Conservation (phyloP, 192 early-diverging fungal species). For the Glomus cerebriforme region DNA sequence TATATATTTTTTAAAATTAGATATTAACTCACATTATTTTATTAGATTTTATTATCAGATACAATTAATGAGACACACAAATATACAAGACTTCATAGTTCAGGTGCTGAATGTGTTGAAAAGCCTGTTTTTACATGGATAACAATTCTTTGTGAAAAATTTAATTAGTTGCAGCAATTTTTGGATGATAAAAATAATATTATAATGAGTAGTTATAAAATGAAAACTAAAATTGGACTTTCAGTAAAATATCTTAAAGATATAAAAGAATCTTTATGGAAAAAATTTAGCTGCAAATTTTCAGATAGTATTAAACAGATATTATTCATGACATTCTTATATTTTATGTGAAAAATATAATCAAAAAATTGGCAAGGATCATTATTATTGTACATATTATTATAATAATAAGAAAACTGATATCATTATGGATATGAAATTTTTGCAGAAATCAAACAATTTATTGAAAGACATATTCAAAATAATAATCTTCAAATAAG, state of each 20-base stretch:
- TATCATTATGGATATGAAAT: background rate
- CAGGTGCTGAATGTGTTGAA: background rate
- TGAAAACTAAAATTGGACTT: background rate
- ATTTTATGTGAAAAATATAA: background rate
- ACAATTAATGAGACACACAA: background rate
- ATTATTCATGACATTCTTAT: background rate
- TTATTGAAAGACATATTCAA: background rate
- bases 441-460: background rate
- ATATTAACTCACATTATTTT: background rate
- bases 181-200: background rate
- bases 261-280: background rate
- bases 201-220: background rate
- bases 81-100: background rate
- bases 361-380: background rate
- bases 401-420: too few relatives aligned
- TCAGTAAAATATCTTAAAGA: background rate
- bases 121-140: background rate
- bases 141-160: background rate
- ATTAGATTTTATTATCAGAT: background rate
- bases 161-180: background rate
- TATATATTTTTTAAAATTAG: background rate
- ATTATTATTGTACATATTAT: too few relatives aligned
- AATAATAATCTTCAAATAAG: background rate
- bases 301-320: background rate
- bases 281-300: background rate